phyloP scores from a whole-genome alignment of 805 yeast species.

The Candida michaelii region DNA sequence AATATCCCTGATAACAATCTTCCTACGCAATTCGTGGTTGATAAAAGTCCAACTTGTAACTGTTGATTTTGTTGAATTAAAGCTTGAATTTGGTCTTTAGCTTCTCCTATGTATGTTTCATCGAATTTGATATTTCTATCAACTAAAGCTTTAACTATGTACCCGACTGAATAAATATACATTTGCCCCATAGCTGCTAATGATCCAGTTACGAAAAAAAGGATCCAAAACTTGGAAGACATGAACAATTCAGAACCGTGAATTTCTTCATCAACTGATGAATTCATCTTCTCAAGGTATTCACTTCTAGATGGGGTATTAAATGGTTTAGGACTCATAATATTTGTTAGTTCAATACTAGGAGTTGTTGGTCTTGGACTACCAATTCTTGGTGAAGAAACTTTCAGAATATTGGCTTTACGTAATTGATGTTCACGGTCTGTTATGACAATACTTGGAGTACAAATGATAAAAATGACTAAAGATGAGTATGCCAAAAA shows the following conservation, averaged over 20 bases:
- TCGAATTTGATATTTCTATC: constrained; percentile 22
- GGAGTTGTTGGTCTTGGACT: constrained; percentile 5
- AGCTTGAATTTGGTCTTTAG: constrained; percentile 22
- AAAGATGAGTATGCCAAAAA: constrained; percentile 45
- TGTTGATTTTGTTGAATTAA: constrained; percentile 59
- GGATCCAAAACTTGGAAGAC: constrained; percentile 36
- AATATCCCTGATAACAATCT: constrained; percentile 60
- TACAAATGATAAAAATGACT: constrained; percentile 41
- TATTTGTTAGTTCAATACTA: background rate
- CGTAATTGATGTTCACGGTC: constrained; percentile 32
- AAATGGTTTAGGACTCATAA: constrained; percentile 6
- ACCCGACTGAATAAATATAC: constrained; percentile 48
- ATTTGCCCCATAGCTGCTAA: constrained; percentile 46
- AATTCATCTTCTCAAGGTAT: constrained; percentile 1
- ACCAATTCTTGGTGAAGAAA: constrained; percentile 5
- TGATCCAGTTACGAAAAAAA: constrained; percentile 37
- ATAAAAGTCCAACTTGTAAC: constrained; percentile 69
- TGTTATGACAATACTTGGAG: constrained; percentile 45
- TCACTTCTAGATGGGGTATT: background rate
- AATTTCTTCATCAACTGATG: constrained; percentile 5
- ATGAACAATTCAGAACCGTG: constrained; percentile 7
- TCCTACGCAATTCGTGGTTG: constrained; percentile 66
- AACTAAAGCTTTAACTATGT: constrained; percentile 41
- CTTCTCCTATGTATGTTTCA: constrained; percentile 17
- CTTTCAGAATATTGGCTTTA: constrained; percentile 2